Evolutionary conservation across 768 basidiomycete genomes (phyloP).

Genomic region (Tephrocybe sp.): DNA sequence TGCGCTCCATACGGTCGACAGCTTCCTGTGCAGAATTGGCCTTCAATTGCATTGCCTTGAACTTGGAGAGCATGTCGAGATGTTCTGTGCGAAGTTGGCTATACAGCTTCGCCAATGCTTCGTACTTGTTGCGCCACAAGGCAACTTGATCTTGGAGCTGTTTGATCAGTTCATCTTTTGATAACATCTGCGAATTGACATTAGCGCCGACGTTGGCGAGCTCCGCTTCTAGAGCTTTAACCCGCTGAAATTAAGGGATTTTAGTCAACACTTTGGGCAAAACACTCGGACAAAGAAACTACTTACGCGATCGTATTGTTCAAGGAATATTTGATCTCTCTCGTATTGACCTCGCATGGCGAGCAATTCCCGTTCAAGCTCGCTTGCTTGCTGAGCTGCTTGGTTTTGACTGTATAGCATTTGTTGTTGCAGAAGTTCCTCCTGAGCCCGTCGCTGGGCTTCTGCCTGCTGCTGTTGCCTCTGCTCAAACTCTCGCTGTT

Average conservation of each 20-base stretch:
- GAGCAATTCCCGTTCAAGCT: conserved; percentile 88
- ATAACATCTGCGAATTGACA: conserved; percentile 79
- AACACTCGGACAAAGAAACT: background rate
- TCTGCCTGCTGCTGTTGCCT: conserved; percentile 88
- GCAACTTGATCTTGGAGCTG: conserved; percentile 96
- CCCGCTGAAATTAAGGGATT: conserved; percentile 62
- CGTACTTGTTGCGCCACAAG: conserved; percentile 98
- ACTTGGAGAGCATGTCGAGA: conserved; percentile 94
- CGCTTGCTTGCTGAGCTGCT: conserved; percentile 65
- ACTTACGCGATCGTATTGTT: conserved; percentile 93
- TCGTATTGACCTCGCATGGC: conserved; percentile 97
- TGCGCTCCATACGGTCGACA: conserved; percentile 96
- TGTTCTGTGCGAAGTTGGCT: conserved; percentile 97
- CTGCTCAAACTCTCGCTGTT: conserved; percentile 87
- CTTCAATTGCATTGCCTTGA: conserved; percentile 96
- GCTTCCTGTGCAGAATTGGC: conserved; percentile 98
- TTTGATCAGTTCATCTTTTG: conserved; percentile 94
- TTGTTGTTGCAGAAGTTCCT: conserved; percentile 84
- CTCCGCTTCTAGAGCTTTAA: conserved; percentile 94
- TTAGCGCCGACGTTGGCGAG: conserved; percentile 72
- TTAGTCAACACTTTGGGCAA: conserved; percentile 2
- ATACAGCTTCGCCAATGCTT: conserved; percentile 96
- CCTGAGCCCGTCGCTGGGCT: conserved; percentile 84
- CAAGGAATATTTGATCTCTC: conserved; percentile 94
- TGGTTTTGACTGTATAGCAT: conserved; percentile 81